Percentiles rank a stretch among this genome's conserved stretches.
phyloP scores from a whole-genome alignment of 2,329 filamentous ascomycete species.

The Neopestalotiopsis sp. region DNA sequence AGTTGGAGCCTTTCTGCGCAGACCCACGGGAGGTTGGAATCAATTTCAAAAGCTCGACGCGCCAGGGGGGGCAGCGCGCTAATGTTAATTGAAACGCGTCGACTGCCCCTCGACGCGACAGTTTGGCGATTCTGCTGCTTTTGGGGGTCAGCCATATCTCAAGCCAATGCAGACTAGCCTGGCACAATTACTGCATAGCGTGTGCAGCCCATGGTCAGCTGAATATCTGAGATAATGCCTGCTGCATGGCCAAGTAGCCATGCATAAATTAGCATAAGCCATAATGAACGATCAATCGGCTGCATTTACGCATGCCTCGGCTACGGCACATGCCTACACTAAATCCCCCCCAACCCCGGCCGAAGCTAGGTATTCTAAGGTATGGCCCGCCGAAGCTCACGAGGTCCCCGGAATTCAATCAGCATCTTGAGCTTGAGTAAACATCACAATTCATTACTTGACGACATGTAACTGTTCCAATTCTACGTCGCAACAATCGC shows the following conservation, averaged over 20 bases:
- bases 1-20: neutral
- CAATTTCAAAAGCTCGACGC: slow-evolving; percentile 15
- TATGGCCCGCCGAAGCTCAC: neutral
- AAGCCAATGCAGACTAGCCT: neutral
- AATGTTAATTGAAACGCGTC: slow-evolving; percentile 6
- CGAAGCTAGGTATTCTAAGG: neutral
- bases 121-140: neutral
- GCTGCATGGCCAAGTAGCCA: neutral
- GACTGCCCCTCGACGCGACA: slow-evolving; percentile 13
- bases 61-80: slow-evolving; percentile 5
- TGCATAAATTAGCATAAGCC: neutral
- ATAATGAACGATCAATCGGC: neutral
- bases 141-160: neutral
- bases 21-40: slow-evolving; percentile 4
- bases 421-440: neutral
- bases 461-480: slow-evolving; percentile 3
- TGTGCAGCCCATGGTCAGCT: neutral
- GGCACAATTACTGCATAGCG: neutral
- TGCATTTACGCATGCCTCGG: slow-evolving; percentile 8
- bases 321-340: slow-evolving; percentile 15
- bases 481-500: neutral
- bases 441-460: neutral
- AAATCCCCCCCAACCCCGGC: neutral
- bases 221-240: neutral
- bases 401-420: neutral